Percentiles rank a stretch among this genome's conserved stretches.
Evolutionary conservation across 169 alveolate genomes (phyloP).

Genomic region (Prorocentrum cordatum): DNA sequence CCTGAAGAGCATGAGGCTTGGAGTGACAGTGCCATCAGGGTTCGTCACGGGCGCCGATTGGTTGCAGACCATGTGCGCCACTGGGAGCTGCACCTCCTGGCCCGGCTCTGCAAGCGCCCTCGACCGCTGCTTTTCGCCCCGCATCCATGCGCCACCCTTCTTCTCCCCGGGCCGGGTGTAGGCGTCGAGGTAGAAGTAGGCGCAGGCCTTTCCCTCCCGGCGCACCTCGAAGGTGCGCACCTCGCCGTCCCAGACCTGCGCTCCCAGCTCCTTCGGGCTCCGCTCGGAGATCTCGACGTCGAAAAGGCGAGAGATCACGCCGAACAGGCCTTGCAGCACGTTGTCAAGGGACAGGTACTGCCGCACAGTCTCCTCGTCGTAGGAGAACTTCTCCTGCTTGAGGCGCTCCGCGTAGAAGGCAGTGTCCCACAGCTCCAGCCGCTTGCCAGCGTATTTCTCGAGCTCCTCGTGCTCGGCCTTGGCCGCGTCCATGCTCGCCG

Average conservation of each 20-base stretch:
- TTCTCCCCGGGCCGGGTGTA: background rate
- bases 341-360: background rate
- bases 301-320: no score
- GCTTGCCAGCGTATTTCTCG: background rate
- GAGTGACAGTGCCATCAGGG: background rate
- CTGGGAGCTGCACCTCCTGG: background rate
- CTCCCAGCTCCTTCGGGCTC: background rate
- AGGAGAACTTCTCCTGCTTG: background rate
- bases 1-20: background rate
- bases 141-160: background rate
- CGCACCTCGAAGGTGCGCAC: background rate
- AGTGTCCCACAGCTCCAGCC: background rate
- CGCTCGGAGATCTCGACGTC: background rate
- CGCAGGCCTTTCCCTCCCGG: background rate
- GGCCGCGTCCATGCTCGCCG: background rate
- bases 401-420: background rate
- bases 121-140: background rate
- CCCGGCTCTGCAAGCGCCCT: background rate
- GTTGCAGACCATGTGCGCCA: constrained; percentile 4
- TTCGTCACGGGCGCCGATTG: background rate
- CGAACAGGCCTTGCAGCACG: no score
- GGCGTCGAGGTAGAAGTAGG: constrained; percentile 1
- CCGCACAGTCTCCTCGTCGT: background rate
- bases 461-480: background rate
- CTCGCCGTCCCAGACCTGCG: background rate